phyloP scores from a whole-genome alignment of 2,329 filamentous ascomycete genomes.

The Clarireedia sp. region DNA sequence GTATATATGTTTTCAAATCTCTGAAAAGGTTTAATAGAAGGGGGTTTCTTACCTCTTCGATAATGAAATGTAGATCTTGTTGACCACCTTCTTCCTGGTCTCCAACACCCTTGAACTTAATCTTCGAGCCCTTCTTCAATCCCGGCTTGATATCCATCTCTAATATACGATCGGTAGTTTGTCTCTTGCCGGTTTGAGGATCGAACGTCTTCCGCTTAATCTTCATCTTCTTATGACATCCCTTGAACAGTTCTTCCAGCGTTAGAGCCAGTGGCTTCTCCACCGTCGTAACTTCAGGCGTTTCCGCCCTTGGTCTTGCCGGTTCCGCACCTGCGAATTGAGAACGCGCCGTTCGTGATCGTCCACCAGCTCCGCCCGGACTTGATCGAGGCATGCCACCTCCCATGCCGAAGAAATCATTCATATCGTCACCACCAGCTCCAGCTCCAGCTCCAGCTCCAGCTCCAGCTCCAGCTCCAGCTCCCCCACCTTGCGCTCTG shows the following conservation, averaged over 20 bases:
- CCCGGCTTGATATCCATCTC: slow-evolving; percentile 95
- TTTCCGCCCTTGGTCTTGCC: slow-evolving; percentile 37
- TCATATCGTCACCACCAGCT: slow-evolving; percentile 40
- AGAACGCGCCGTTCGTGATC: slow-evolving; percentile 35
- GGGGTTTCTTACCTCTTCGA: slow-evolving; percentile 68
- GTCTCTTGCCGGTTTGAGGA: slow-evolving; percentile 68
- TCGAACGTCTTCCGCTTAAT: slow-evolving; percentile 97
- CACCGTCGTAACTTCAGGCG: slow-evolving; percentile 83
- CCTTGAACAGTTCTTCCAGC: slow-evolving; percentile 81
- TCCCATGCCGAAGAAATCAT: slow-evolving; percentile 42
- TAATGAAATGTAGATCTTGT: slow-evolving; percentile 90
- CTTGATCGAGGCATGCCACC: slow-evolving; percentile 26
- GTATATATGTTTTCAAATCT: background rate
- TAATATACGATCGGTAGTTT: slow-evolving; percentile 78
- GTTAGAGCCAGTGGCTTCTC: slow-evolving; percentile 75
- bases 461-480: slow-evolving; percentile 32
- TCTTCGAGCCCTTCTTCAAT: slow-evolving; percentile 93
- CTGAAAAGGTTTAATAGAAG: background rate
- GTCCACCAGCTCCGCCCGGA: slow-evolving; percentile 41
- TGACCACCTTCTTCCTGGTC: slow-evolving; percentile 95
- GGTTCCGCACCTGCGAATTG: slow-evolving; percentile 30
- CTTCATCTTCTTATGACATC: slow-evolving; percentile 93
- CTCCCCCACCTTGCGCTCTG: slow-evolving; percentile 42
- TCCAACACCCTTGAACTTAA: slow-evolving; percentile 96
- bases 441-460: slow-evolving; percentile 34